Conservation (phyloP, 129 eudicot genomes). For the carrot (Daucus carota) region DH1_v3.0 NC_030387.2:25667501-25668000, state of each 20-base stretch:
- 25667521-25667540: no score
- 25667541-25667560: no score
- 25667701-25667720: conserved; percentile 62
- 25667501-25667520: no score
- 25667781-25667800: conserved; percentile 55
- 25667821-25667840: conserved; percentile 44
- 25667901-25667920: conserved; percentile 62
- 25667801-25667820: conserved; percentile 58
- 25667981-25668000: conserved; percentile 34
- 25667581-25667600: no score
- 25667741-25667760: conserved; percentile 49
- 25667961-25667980: conserved; percentile 53
- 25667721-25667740: conserved; percentile 60
- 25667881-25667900: no score
- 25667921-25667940: conserved; percentile 55
- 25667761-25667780: conserved; percentile 30
- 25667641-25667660: no score
- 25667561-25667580: neutral
- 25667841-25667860: no score
- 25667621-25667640: no score
- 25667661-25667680: conserved; percentile 30
- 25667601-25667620: conserved; percentile 7
- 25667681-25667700: conserved; percentile 38
- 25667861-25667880: no score
- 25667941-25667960: conserved; percentile 82